Evolutionary conservation across 257 asterid genomes (phyloP), one percentile per base, ranked within the genome.

Genomic region (Linderniella brevidens): DNA sequence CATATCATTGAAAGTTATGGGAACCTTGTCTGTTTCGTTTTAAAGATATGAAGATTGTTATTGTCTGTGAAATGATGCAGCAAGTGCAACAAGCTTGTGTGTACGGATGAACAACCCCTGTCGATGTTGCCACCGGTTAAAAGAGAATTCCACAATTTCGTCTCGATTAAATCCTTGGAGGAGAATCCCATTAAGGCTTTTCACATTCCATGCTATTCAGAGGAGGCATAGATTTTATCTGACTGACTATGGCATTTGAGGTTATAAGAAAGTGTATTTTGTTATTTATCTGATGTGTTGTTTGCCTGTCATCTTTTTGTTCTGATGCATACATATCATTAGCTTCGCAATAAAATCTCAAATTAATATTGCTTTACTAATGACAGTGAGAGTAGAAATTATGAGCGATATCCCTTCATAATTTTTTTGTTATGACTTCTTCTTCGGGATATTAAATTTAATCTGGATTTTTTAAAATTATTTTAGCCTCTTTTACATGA

Each of bases 81-180:
- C 76, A 88, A 88, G 67, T 88, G 98, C 25, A 66, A 78, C 38
- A 79, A 78, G 58, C 71, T 84, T 41, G 69, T 88, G 46, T 55
- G 70, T 32, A 80, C 84, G 82, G 98, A 88, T 68, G 80, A 78
- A 63, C 93, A 80, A 52, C 67, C 79, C 9, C 84, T 82, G 11
- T 49, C 80, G 54, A 15, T 84, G 18, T 68, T 88, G 42, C 95
- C 98, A 43, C 94, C 95, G 0, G 93, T 88, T 25, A 58, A 55
- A 54, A 90, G 92, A 41, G 76, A 77, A 60, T 88, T 70, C 60
- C 77, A 78, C 18, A 11, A 63, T 46, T 66, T 57, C 61, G 41
- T 55, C 53, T 47, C 72, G 50, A 65, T 63, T 46, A 70, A 37
- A 54, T 49, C 12, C 41, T 48, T 58, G 46, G 56, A 70, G 4